Evolutionary conservation across 2,329 filamentous ascomycete genomes (phyloP).

Genomic region (Polytolypa hystricis): DNA sequence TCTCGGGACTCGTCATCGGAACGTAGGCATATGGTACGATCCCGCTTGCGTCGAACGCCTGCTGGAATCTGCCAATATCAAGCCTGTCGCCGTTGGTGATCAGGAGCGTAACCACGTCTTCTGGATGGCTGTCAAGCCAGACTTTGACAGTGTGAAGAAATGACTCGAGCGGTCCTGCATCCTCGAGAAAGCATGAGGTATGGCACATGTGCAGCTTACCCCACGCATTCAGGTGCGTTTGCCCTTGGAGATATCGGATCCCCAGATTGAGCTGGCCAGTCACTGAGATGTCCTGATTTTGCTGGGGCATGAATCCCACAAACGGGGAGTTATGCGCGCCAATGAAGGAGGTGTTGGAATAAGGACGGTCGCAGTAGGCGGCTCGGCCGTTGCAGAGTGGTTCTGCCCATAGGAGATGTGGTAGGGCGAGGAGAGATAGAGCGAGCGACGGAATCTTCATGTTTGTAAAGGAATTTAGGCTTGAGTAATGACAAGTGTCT

Average conservation of each 20-base stretch:
- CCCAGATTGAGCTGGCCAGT: conserved; percentile 49
- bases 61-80: conserved; percentile 22
- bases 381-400: conserved; percentile 46
- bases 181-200: conserved; percentile 48
- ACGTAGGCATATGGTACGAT: conserved; percentile 27
- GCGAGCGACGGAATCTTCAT: conserved; percentile 4
- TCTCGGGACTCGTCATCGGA: conserved; percentile 20
- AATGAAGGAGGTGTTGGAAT: conserved; percentile 50
- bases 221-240: conserved; percentile 44
- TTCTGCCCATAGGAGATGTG: conserved; percentile 5
- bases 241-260: conserved; percentile 53
- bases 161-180: conserved; percentile 45
- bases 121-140: conserved; percentile 48
- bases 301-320: conserved; percentile 41
- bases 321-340: conserved; percentile 58
- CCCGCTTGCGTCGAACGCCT: conserved; percentile 22
- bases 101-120: conserved; percentile 53
- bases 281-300: conserved; percentile 52
- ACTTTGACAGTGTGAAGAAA: conserved; percentile 48
- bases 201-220: conserved; percentile 52
- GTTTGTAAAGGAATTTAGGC: not conserved
- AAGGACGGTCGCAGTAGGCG: conserved; percentile 45
- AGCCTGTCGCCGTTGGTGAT: conserved; percentile 49
- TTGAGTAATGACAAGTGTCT: too few species aligned
- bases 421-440: conserved; percentile 4